Evolutionary conservation across 2,329 filamentous ascomycete species (phyloP), one percentile per base, ranked within the genome.

Genomic region (Apiospora koreana): DNA sequence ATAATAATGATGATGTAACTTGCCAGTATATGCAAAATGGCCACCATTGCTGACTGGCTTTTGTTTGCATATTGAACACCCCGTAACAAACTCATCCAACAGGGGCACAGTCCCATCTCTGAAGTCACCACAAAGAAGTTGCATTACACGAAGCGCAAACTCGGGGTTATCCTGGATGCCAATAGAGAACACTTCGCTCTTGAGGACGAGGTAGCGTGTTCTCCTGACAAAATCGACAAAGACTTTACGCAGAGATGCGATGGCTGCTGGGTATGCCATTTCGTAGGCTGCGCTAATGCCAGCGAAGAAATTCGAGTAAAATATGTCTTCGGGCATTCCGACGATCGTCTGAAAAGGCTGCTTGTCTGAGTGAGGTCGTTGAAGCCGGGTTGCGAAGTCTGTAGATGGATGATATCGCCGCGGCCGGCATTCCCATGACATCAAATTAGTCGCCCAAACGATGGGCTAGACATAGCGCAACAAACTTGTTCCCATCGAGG

Each of bases 291-390:
- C 23, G 12, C 46, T 9, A 3, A 50, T 12, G 9, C 46, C 46
- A 3, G n/a, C 46, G 9, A 50, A 50, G n/a, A 25, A 50, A 5
- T 25, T 50, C n/a, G 23, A 50, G 46, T 25, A 50, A 16, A 3
- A 12, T 3, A 2, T 5, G 9, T 5, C 8, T 10, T 50, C 8
- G n/a, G 23, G 46, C 4, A n/a, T 5, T 21, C 3, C 1, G 8
- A 0, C n/a, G 9, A 4, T 1, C n/a, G 2, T 3, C n/a, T 4
- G 1, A 2, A 25, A 12, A 9, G 8, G 38, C 38, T 9, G 9
- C 14, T 8, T 41, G 2, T 2, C 14, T 50, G 48, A 6, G 6
- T 28, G 23, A 50, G 6, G 0, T 16, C 6, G 48, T 28, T 28
- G 23, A n/a, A n/a, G 12, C 48, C 2, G 10, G 10, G 12, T 18